Conservation (phyloP, 768 basidiomycete species). For the Ramaria rubella region DNA sequence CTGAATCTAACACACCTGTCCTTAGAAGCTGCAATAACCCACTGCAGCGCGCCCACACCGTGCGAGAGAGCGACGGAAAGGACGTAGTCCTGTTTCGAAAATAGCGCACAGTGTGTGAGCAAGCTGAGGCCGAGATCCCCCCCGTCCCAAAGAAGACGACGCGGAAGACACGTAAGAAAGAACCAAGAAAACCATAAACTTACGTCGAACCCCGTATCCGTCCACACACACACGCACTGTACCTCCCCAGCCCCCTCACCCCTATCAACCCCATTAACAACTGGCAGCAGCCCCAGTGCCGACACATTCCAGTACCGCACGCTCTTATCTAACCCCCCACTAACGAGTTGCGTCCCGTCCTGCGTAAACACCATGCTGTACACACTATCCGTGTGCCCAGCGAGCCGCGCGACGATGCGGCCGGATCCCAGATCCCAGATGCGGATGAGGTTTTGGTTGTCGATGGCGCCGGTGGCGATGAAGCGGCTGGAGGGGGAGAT, state of each 20-base stretch:
- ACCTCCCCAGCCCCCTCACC: conserved; percentile 2
- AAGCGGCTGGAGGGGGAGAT: conserved; percentile 69
- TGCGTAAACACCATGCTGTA: conserved; percentile 89
- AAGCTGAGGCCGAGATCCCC: neutral
- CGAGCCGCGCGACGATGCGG: conserved; percentile 62
- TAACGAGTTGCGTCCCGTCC: conserved; percentile 81
- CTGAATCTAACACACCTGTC: conserved; percentile 94
- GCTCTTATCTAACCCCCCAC: conserved; percentile 85
- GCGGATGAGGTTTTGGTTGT: conserved; percentile 61
- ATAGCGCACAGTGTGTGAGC: conserved; percentile 2
- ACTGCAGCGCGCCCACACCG: conserved; percentile 59
- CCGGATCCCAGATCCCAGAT: conserved; percentile 80
- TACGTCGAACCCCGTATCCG: conserved; percentile 40
- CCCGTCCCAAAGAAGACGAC: too few relatives aligned
- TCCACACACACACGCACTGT: conserved; percentile 35
- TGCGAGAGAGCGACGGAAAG: conserved; percentile 75
- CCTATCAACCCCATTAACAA: neutral
- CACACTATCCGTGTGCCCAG: conserved; percentile 78
- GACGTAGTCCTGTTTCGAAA: conserved; percentile 51
- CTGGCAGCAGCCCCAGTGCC: conserved; percentile 22
- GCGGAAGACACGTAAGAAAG: conserved; percentile 36
- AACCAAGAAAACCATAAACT: conserved; percentile 81
- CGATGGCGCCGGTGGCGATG: conserved; percentile 52
- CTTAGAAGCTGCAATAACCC: conserved; percentile 93
- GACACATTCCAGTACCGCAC: conserved; percentile 82